Evolutionary conservation across 2,329 filamentous ascomycete genomes (phyloP).

Genomic region (Cladosporium velox): DNA sequence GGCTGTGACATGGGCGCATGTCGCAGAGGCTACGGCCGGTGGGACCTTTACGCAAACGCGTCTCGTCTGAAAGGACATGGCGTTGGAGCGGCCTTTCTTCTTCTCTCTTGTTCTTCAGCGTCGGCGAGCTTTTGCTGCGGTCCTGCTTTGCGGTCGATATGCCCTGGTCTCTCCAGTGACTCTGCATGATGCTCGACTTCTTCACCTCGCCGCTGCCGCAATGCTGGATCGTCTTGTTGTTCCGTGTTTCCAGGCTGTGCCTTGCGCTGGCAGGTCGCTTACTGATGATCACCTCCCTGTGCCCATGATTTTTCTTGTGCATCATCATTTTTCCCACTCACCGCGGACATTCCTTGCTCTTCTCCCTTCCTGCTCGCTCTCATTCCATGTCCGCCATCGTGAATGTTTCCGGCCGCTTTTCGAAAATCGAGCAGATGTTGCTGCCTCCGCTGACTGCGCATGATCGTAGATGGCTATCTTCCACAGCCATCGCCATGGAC

Average conservation of each 20-base stretch:
- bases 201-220: neutral
- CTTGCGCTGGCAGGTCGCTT: neutral
- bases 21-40: constrained; percentile 8
- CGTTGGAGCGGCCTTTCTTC: neutral
- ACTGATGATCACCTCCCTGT: neutral
- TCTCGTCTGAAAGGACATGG: neutral
- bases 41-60: neutral
- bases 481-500: too few relatives aligned
- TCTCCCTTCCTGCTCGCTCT: neutral
- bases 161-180: neutral
- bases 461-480: too few relatives aligned
- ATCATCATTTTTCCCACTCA: neutral
- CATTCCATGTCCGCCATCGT: neutral
- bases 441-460: too few relatives aligned
- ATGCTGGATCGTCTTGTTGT: neutral
- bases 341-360: neutral
- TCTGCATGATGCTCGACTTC: neutral
- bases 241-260: neutral
- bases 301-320: neutral
- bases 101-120: neutral
- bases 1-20: constrained; percentile 1
- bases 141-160: neutral
- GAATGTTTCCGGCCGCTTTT: neutral
- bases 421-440: neutral
- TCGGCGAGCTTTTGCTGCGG: neutral